phyloP scores from a whole-genome alignment of 2,329 filamentous ascomycete genomes.

The Colletotrichum viniferum region DNA sequence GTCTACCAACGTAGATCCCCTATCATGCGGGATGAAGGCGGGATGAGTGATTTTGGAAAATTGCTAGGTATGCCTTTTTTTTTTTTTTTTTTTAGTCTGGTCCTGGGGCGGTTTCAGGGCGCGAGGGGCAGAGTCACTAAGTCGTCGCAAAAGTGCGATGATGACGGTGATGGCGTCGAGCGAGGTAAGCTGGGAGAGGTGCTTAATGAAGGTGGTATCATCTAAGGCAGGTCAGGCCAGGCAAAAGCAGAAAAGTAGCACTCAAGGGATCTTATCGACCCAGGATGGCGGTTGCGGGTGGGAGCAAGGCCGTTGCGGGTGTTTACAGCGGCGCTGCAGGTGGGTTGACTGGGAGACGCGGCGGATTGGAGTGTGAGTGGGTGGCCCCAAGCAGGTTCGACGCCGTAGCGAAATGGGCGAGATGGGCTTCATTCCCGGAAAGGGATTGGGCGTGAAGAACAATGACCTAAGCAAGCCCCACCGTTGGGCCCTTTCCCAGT shows the following conservation, averaged over 20 bases:
- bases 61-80: not conserved
- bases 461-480: slow-evolving; percentile 14
- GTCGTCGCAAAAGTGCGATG: not conserved
- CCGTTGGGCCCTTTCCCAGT: not conserved
- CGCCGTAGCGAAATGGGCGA: slow-evolving; percentile 15
- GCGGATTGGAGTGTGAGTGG: not conserved
- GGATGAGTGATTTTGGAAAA: not conserved
- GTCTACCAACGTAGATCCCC: not conserved
- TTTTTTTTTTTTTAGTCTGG: not conserved
- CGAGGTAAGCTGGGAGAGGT: not conserved
- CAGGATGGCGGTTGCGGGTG: not conserved
- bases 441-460: not conserved
- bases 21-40: not conserved
- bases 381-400: not conserved
- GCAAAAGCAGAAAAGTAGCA: not conserved
- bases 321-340: slow-evolving; percentile 16
- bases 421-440: not conserved
- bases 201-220: slow-evolving; percentile 14
- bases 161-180: not conserved
- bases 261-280: not conserved
- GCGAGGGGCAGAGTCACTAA: not conserved
- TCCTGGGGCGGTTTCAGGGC: not conserved
- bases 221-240: not conserved
- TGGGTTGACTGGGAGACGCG: slow-evolving; percentile 16
- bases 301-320: not conserved